These are phyloP conservation scores for Tolypocladium paradoxum DNA, from an alignment of 2,329 filamentous ascomycete species.

Conservation along the genomic window DNA sequence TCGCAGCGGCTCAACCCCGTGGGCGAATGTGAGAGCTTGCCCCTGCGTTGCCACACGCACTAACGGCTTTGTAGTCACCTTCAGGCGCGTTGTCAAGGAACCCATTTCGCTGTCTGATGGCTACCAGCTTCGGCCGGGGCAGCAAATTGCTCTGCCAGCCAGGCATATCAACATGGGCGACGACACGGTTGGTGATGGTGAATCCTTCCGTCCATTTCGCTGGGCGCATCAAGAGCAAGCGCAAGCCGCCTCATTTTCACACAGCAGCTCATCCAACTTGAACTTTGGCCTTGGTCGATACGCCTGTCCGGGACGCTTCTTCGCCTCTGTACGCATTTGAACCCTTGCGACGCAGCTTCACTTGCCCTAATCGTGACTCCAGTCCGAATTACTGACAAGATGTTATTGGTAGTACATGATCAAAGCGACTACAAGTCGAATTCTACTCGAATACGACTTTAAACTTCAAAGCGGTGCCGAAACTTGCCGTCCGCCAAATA, in stretches of 20 bases:
- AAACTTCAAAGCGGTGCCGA: slow-evolving; percentile 1
- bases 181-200: slow-evolving; percentile 1
- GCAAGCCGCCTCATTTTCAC: slow-evolving; percentile 1
- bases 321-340: slow-evolving; percentile 5
- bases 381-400: neutral
- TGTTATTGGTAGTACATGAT: slow-evolving; percentile 5
- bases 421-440: slow-evolving; percentile 6
- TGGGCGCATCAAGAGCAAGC: slow-evolving; percentile 2
- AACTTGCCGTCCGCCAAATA: slow-evolving; percentile 5
- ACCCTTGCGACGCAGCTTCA: neutral
- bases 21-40: slow-evolving; percentile 4
- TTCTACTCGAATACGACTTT: slow-evolving; percentile 7
- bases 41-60: too few relatives aligned
- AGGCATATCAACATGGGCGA: slow-evolving; percentile 5
- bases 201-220: slow-evolving; percentile 3
- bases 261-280: slow-evolving; percentile 7
- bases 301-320: slow-evolving; percentile 10
- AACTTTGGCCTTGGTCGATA: slow-evolving; percentile 9
- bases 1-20: slow-evolving; percentile 10
- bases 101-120: slow-evolving; percentile 7
- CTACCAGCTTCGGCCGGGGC: slow-evolving; percentile 3
- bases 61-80: slow-evolving; percentile 3
- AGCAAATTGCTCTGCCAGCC: slow-evolving; percentile 7
- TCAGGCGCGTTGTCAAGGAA: slow-evolving; percentile 6
- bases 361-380: neutral